phyloP scores from a whole-genome alignment of 441 rosid species.

The Gossypium davidsonii region DNA sequence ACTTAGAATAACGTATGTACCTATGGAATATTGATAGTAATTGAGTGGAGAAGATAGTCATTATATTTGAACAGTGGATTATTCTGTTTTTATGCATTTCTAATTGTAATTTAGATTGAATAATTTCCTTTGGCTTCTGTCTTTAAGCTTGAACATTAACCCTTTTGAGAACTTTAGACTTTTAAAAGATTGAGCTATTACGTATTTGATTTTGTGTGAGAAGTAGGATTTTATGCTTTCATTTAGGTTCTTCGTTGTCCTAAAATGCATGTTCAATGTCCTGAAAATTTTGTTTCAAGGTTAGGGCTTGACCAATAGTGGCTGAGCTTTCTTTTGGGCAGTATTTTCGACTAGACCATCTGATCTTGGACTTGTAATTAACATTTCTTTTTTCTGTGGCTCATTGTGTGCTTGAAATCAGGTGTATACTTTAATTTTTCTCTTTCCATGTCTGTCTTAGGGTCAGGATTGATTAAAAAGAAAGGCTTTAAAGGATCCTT shows the following conservation, averaged over 20 bases:
- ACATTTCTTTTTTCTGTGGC: not conserved
- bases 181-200: not conserved
- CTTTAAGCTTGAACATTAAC: not conserved
- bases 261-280: not conserved
- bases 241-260: not conserved
- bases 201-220: not conserved
- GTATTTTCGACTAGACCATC: no score
- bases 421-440: not conserved
- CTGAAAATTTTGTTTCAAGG: not conserved
- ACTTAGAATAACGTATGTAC: not conserved
- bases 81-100: not conserved
- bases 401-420: not conserved
- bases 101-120: not conserved
- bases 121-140: not conserved
- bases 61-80: not conserved
- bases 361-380: not conserved
- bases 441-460: conserved; percentile 30
- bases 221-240: not conserved
- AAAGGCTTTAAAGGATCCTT: conserved; percentile 74
- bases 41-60: not conserved
- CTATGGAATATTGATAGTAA: not conserved
- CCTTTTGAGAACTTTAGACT: not conserved
- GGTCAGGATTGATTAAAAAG: conserved; percentile 72
- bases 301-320: not conserved
- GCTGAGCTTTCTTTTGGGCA: not conserved